These are phyloP conservation scores for Aspergillus ellipticus DNA, from an alignment of 495 filamentous ascomycete species.

Conservation along the genomic window DNA sequence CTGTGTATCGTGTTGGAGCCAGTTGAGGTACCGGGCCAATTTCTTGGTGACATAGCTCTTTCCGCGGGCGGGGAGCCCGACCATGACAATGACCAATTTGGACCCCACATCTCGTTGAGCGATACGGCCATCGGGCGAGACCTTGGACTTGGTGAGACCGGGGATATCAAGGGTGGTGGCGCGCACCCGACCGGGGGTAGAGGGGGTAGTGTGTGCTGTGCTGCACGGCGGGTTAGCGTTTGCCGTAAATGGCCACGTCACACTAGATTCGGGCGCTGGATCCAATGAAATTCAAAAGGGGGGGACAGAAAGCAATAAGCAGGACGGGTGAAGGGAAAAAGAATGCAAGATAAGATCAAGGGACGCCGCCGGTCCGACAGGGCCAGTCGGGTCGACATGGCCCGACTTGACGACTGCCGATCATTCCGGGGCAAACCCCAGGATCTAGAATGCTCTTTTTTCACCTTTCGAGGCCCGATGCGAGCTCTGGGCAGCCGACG, in stretches of 20 bases:
- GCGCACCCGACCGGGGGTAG: constrained; percentile 58
- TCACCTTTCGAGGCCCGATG: neutral
- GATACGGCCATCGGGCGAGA: constrained; percentile 92
- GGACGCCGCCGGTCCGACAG: neutral
- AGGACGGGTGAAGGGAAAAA: neutral
- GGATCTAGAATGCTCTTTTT: constrained; percentile 14
- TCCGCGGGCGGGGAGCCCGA: constrained; percentile 87
- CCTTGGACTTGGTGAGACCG: constrained; percentile 85
- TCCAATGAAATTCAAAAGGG: neutral
- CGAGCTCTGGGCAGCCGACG: constrained; percentile 1
- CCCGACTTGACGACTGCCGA: constrained; percentile 1
- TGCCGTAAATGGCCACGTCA: neutral
- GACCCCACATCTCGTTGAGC: constrained; percentile 87
- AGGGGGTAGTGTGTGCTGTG: constrained; percentile 25
- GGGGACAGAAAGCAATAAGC: neutral
- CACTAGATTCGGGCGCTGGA: neutral
- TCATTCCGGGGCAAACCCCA: neutral
- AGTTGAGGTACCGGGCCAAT: constrained; percentile 88
- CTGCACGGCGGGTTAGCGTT: constrained; percentile 5
- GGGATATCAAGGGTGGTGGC: constrained; percentile 85
- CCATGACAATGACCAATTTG: constrained; percentile 98
- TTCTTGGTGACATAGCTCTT: constrained; percentile 99
- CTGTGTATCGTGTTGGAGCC: constrained; percentile 90
- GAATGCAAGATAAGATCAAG: constrained; percentile 1
- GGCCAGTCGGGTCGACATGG: neutral